These are phyloP conservation scores for Tuctoria greenei DNA, from an alignment of 176 grass and related monocot genomes.

Conservation along the genomic window DNA sequence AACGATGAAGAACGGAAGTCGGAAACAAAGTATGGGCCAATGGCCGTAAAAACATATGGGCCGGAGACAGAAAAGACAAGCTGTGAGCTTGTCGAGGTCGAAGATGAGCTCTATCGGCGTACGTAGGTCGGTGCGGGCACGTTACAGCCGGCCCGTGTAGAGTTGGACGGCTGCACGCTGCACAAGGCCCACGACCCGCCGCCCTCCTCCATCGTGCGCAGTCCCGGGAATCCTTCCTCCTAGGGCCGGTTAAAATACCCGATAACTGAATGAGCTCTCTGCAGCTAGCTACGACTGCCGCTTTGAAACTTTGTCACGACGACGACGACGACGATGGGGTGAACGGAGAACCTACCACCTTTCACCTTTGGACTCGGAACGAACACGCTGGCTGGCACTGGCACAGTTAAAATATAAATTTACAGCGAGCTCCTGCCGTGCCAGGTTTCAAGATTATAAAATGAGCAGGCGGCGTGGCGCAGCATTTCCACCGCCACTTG, in stretches of 20 bases:
- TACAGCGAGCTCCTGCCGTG: not conserved
- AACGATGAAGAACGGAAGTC: too few relatives aligned
- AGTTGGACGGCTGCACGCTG: too few relatives aligned
- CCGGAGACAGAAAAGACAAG: too few relatives aligned
- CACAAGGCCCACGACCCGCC: too few relatives aligned
- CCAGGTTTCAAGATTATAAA: not conserved
- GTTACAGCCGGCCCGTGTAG: too few relatives aligned
- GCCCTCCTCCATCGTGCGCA: too few relatives aligned
- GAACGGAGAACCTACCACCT: not conserved
- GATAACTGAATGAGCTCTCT: not conserved
- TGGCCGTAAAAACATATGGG: too few relatives aligned
- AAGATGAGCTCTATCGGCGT: too few relatives aligned
- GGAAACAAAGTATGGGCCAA: too few relatives aligned
- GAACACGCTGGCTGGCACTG: not conserved
- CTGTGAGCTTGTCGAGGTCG: too few relatives aligned
- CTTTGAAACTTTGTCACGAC: conserved; percentile 21
- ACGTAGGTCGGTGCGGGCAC: too few relatives aligned
- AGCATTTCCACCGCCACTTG: not conserved
- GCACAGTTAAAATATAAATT: not conserved
- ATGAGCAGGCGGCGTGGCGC: not conserved
- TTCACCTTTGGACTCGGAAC: not conserved
- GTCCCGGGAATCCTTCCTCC: not conserved
- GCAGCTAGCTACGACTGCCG: not conserved
- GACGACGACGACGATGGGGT: not conserved
- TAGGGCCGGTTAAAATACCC: not conserved